Base-by-base conservation (phyloP, 2,329 filamentous ascomycete species). In the Hypocrella siamensis region DNA sequence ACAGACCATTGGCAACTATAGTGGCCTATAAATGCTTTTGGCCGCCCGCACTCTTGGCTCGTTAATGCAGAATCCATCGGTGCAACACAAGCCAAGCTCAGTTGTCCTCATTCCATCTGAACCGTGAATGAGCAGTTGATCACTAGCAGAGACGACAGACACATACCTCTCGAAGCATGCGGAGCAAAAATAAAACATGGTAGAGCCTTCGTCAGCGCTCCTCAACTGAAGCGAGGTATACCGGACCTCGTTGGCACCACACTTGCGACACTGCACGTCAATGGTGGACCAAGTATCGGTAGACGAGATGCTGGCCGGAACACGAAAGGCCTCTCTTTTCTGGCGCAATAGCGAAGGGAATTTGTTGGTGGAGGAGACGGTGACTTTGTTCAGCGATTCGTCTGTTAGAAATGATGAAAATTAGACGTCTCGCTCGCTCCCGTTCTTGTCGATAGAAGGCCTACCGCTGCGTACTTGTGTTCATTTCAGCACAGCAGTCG, bases 121-220 rank as follows among this genome's bases (percentile, higher is more conserved):
- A 10, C 14, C 16, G 15, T 27, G 18, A 26, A n/a, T 33, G 6
- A 28, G 27, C 21, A 11, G 10, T 3, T 19, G 8, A 6, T 3
- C 6, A 8, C 6, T 16, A 18, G 28, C 28, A 18, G 19, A 26
- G n/a, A 14, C 11, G 16, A n/a, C 18, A 7, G 11, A 1, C 21
- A 32, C 31, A 32, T 18, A 38, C 38, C 30, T 38, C 12, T 21
- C 25, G 9, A 28, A 32, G 21, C 35, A 40, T 3, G 32, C 29
- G n/a, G 35, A 17, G 30, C 38, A 40, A 15, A 28, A 32, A 26
- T 40, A 40, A 31, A 40, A 40, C 28, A 40, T 31, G 16, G 38
- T 40, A 2, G 35, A 34, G 19, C 38, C 38, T 24, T 40, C 38
- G 26, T 38, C 38, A 10, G 38, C 38, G 28, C 38, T 35, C 14